phyloP scores from a whole-genome alignment of 371 early-diverging fungal species.

The Mucor mucedo region DNA sequence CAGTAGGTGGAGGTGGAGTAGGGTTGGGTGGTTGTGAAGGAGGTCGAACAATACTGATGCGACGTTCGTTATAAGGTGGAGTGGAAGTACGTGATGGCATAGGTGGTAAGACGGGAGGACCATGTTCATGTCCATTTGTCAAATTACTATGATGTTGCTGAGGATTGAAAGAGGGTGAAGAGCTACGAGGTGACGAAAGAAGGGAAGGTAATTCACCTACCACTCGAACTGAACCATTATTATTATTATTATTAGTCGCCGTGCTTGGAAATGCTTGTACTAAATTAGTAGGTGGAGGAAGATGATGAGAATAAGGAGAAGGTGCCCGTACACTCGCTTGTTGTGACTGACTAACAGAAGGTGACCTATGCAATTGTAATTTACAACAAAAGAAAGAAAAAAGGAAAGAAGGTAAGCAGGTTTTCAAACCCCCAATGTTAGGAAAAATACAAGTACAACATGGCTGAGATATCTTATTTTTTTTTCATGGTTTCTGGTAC shows the following conservation, averaged over 20 bases:
- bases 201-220: constrained; percentile 29
- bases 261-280: not conserved
- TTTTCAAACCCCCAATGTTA: not conserved
- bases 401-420: not conserved
- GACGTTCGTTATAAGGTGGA: constrained; percentile 27
- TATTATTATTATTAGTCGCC: constrained; percentile 2
- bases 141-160: constrained; percentile 18
- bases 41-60: constrained; percentile 23
- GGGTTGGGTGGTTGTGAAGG: constrained; percentile 5
- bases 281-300: constrained; percentile 22
- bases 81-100: constrained; percentile 23
- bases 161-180: constrained; percentile 23
- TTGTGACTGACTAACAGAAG: constrained; percentile 12
- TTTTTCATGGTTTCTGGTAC: no score
- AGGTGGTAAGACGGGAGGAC: constrained; percentile 18
- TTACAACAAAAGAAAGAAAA: not conserved
- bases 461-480: no score
- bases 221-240: constrained; percentile 11
- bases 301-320: constrained; percentile 34
- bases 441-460: no score
- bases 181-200: constrained; percentile 24
- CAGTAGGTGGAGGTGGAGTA: not conserved
- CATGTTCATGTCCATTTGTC: constrained; percentile 9
- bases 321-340: constrained; percentile 1
- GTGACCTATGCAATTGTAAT: constrained; percentile 6